Evolutionary conservation across 441 rosid genomes (phyloP), one percentile per base, ranked within the genome.

Genomic region (Arabidopsis lyrata): DNA sequence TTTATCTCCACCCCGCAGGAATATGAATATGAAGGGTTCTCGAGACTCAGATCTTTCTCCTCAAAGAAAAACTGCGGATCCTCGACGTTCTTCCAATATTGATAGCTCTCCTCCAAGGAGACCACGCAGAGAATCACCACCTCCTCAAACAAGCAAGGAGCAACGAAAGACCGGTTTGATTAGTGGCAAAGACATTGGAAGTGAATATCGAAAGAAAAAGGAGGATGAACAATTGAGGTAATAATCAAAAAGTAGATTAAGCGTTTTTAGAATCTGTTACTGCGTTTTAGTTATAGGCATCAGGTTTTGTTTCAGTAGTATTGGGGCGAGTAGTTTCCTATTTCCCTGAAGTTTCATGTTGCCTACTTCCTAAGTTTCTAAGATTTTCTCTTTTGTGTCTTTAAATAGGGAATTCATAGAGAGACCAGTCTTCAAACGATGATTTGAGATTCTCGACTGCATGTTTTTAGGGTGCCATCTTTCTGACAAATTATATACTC

Each of bases 71-170:
- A 61, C 71, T 15, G 60, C 59, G 63, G 77, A 64, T 52, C 18
- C 72, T 22, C 74, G 16, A 29, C 45, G 6, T 42, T 60, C 78
- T 32, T 42, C 73, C 39, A 81, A 62, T 63, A 61, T 71, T 38
- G 93, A 85, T 68, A 77, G 79, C 62, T 87, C 93, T 65, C 88
- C 86, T n/a, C 86, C 87, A 14, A 82, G 94, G 79, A 88, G 82
- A 83, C 74, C 60, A 38, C 74, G 68, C 73, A 83, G 77, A 71
- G 82, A 77, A 56, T 75, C 77, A 20, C 47, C 78, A 68, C 81
- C 53, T 72, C 62, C 76, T 36, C 78, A 75, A 29, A 18, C 77
- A 60, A 73, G 81, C 5, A 85, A 70, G 75, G 88, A 78, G 63
- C 72, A 15, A 49, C 81, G 70, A 36, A 86, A 83, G 79, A 85